Percentiles rank a stretch among this genome's conserved stretches.
phyloP scores from a whole-genome alignment of 2,329 filamentous ascomycete genomes.

The Fusarium poae region DNA sequence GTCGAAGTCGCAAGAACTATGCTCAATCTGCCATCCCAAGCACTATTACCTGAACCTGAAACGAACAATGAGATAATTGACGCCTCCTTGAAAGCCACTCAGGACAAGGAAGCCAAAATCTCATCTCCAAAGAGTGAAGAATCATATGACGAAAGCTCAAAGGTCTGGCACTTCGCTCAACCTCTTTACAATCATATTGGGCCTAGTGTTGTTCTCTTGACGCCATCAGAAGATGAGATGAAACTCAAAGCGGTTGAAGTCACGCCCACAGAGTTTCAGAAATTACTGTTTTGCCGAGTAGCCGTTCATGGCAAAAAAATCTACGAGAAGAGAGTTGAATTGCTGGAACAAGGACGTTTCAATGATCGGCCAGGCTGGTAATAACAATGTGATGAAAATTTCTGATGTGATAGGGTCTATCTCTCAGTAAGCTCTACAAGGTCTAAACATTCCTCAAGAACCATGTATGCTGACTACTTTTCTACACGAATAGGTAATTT shows the following conservation, averaged over 20 bases:
- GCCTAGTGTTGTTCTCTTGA: constrained; percentile 27
- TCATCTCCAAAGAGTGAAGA: neutral
- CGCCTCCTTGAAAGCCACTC: neutral
- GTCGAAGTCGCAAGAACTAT: constrained; percentile 31
- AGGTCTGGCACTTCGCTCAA: constrained; percentile 30
- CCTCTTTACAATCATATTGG: constrained; percentile 43
- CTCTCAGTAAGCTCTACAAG: too few species aligned
- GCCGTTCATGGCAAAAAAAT: constrained; percentile 29
- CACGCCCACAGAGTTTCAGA: constrained; percentile 31
- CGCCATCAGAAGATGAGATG: constrained; percentile 30
- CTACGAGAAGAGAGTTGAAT: constrained; percentile 35
- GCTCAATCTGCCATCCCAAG: constrained; percentile 4
- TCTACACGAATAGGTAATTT: constrained; percentile 17
- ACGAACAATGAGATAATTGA: neutral
- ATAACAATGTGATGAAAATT: neutral
- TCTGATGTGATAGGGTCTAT: neutral
- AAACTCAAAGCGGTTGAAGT: constrained; percentile 32
- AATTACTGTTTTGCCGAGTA: constrained; percentile 40
- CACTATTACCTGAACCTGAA: neutral
- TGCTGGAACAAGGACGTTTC: constrained; percentile 34
- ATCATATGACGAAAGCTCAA: neutral
- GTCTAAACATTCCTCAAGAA: neutral
- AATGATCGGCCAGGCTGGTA: constrained; percentile 28
- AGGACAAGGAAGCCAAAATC: neutral
- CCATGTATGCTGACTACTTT: neutral